Conservation (phyloP, 1,139 yeast species). For the Pichia sp. region DNA sequence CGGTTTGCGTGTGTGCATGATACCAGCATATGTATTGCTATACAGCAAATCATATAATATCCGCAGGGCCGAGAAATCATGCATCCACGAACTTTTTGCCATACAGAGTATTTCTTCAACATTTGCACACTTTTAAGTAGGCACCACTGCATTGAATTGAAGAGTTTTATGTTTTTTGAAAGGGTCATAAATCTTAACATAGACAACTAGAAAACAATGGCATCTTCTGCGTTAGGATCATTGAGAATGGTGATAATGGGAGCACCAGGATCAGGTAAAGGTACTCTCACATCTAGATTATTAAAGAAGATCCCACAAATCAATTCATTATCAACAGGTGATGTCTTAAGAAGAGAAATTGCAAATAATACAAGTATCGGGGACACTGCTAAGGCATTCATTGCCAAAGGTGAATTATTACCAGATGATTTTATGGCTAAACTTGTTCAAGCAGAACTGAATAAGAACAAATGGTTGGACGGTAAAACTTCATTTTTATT, state of each 20-base stretch:
- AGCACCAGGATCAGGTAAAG: constrained; percentile 95
- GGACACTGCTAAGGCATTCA: constrained; percentile 46
- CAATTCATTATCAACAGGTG: constrained; percentile 74
- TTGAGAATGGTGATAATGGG: constrained; percentile 70
- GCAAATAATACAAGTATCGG: constrained; percentile 53
- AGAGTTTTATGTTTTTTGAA: too few relatives aligned
- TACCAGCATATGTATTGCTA: too few relatives aligned
- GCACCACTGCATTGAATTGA: neutral
- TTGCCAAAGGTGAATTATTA: constrained; percentile 58
- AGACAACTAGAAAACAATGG: too few relatives aligned
- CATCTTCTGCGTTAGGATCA: too few relatives aligned
- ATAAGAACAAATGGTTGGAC: constrained; percentile 41
- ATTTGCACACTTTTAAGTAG: neutral
- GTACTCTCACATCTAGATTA: constrained; percentile 72
- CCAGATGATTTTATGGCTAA: constrained; percentile 67
- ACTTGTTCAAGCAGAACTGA: constrained; percentile 49
- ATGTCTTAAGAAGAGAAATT: constrained; percentile 66
- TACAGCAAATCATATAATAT: too few relatives aligned
- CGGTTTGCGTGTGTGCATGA: too few relatives aligned
- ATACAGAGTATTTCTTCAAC: too few relatives aligned
- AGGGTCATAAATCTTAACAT: too few relatives aligned
- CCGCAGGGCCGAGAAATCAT: too few relatives aligned
- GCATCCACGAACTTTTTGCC: too few relatives aligned
- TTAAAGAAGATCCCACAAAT: constrained; percentile 45
- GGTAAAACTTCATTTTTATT: constrained; percentile 57